Evolutionary conservation across 306 rosid species (phyloP).

Genomic region (Lotus japonicus): DNA sequence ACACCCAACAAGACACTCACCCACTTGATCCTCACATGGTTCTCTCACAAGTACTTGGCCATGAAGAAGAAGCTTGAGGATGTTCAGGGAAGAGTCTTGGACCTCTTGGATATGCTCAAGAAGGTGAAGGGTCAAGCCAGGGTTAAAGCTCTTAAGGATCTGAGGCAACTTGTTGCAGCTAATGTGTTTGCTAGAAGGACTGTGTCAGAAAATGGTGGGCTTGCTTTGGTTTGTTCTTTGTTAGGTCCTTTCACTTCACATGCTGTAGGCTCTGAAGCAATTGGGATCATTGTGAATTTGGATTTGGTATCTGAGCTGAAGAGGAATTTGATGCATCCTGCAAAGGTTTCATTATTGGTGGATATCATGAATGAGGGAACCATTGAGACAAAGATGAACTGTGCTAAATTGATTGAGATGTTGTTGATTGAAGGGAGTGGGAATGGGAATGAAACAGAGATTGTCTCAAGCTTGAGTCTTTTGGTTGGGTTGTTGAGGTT

Average conservation of each 20-base stretch:
- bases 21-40: constrained; percentile 52
- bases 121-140: constrained; percentile 66
- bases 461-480: constrained; percentile 56
- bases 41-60: constrained; percentile 46
- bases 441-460: constrained; percentile 32
- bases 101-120: constrained; percentile 45
- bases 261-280: constrained; percentile 56
- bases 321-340: constrained; percentile 44
- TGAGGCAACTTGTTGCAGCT: constrained; percentile 41
- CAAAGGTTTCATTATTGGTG: constrained; percentile 50
- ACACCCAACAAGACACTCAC: constrained; percentile 57
- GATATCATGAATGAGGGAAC: constrained; percentile 68
- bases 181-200: constrained; percentile 48
- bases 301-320: constrained; percentile 38
- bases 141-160: constrained; percentile 56
- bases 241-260: constrained; percentile 63
- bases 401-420: constrained; percentile 42
- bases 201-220: constrained; percentile 44
- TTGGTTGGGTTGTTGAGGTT: constrained; percentile 62
- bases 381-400: constrained; percentile 53
- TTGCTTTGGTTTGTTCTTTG: constrained; percentile 37
- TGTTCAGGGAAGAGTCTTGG: constrained; percentile 58
- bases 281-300: constrained; percentile 52
- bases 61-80: constrained; percentile 67
- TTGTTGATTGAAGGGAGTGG: constrained; percentile 41